Conservation (phyloP, 2,329 filamentous ascomycete species). For the Lithohypha guttulata region DNA sequence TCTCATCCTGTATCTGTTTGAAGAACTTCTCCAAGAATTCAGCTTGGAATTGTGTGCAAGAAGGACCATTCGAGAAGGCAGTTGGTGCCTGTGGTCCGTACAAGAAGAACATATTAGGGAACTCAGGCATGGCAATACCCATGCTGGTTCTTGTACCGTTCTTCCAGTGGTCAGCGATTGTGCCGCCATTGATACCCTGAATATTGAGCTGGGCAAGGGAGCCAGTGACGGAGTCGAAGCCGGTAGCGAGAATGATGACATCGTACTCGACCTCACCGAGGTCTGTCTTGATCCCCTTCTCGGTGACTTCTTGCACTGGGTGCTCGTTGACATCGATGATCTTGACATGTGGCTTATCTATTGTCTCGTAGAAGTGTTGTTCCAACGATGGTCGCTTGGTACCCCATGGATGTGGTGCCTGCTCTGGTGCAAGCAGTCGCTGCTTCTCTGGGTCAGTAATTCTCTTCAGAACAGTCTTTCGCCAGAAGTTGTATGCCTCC, state of each 20-base stretch:
- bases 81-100: conserved; percentile 50
- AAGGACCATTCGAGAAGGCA: conserved; percentile 45
- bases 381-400: conserved; percentile 42
- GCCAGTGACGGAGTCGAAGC: conserved; percentile 36
- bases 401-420: conserved; percentile 46
- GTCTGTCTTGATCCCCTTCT: conserved; percentile 31
- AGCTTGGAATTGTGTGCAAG: conserved; percentile 45
- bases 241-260: conserved; percentile 34
- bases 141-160: conserved; percentile 32
- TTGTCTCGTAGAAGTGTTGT: conserved; percentile 40
- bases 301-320: conserved; percentile 33
- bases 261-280: conserved; percentile 31
- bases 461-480: conserved; percentile 39
- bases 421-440: conserved; percentile 42
- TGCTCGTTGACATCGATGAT: conserved; percentile 37
- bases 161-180: conserved; percentile 30
- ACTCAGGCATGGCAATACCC: conserved; percentile 33
- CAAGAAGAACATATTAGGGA: conserved; percentile 42
- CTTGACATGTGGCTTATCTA: conserved; percentile 37
- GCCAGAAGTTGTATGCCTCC: conserved; percentile 48
- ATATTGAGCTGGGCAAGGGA: conserved; percentile 32
- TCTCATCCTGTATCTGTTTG: conserved; percentile 36
- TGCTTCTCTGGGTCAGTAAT: conserved; percentile 40
- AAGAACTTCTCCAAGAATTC: conserved; percentile 42
- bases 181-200: conserved; percentile 24